Base-by-base conservation (phyloP, 768 basidiomycete genomes). In the Cystobasidium onofrii region DNA sequence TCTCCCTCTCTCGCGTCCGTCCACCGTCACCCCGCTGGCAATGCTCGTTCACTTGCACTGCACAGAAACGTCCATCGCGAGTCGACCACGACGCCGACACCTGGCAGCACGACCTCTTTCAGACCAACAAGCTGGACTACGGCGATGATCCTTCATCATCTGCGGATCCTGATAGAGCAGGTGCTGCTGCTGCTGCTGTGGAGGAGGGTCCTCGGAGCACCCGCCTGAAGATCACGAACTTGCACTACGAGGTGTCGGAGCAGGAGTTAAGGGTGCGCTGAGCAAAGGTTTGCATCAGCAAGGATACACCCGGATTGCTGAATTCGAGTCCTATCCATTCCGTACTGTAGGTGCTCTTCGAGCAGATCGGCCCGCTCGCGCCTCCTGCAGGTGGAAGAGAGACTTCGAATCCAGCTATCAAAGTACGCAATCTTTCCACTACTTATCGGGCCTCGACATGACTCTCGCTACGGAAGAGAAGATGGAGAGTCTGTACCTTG, bases 231-330 rank as follows among this genome's bases (percentile, higher is more conserved):
- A 77, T 79, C 41, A 55, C 43, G 7, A 78, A 79, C 62, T 31
- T 79, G 66, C 78, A 79, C 43, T 79, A 78, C 64, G 78, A 79
- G 43, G 78, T 79, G 7, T 76, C 75, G 39, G 78, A 79, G 75
- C 44, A 75, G 52, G 78, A 79, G 55, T 74, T 79, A 4, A 76
- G 78, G 75, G 78, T 79, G 64, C 34, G 75, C 34, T 46, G 3
- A 18, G 17, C n/a, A 27, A 64, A 13, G 17, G 20, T 12, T 13
- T 34, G 43, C 31, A 63, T 10, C 15, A 33, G 54, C n/a, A 15
- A 23, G 7, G 15, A 25, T 10, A 18, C 2, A 25, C 13, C 2
- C 20, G 18, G n/a, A 29, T 67, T 12, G 25, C 57, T 60, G 57
- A 60, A 6, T 31, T 6, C 34, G 29, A 15, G 9, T 36, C 61